Evolutionary conservation across 768 basidiomycete species (phyloP).

Genomic region (Tylopilus sp.): DNA sequence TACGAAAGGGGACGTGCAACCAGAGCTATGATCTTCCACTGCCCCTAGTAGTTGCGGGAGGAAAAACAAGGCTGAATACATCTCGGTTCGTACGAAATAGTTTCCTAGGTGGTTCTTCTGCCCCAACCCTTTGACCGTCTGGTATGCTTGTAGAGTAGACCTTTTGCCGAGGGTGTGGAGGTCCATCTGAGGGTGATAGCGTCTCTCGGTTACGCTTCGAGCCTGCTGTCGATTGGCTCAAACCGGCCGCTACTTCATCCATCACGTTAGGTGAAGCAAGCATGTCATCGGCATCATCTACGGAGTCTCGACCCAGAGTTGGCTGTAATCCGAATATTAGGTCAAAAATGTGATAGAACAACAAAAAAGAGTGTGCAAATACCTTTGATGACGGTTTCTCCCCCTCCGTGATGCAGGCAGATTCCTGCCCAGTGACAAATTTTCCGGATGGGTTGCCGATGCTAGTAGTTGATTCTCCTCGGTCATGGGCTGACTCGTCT

Average conservation of each 20-base stretch:
- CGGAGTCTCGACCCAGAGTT: background rate
- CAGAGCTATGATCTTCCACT: background rate
- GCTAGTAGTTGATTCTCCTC: too few relatives aligned
- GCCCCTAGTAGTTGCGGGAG: background rate
- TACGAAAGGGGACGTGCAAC: conserved; percentile 35
- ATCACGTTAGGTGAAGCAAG: background rate
- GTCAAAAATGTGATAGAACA: background rate
- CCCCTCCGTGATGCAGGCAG: too few relatives aligned
- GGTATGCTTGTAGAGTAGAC: background rate
- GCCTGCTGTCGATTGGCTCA: background rate
- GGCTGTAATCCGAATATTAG: background rate
- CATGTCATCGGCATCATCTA: too few relatives aligned
- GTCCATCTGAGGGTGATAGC: background rate
- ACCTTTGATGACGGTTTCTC: too few relatives aligned
- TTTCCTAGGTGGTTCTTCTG: background rate
- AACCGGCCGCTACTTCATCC: background rate
- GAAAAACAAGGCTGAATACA: background rate
- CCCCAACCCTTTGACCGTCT: background rate
- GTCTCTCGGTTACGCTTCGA: background rate
- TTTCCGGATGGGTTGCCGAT: too few relatives aligned
- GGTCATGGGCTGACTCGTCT: too few relatives aligned
- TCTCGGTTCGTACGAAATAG: background rate
- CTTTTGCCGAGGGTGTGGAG: background rate
- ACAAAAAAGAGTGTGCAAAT: background rate
- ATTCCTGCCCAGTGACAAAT: too few relatives aligned